phyloP scores from a whole-genome alignment of 192 early-diverging fungal species.

The Umbelopsis ramanniana region DNA sequence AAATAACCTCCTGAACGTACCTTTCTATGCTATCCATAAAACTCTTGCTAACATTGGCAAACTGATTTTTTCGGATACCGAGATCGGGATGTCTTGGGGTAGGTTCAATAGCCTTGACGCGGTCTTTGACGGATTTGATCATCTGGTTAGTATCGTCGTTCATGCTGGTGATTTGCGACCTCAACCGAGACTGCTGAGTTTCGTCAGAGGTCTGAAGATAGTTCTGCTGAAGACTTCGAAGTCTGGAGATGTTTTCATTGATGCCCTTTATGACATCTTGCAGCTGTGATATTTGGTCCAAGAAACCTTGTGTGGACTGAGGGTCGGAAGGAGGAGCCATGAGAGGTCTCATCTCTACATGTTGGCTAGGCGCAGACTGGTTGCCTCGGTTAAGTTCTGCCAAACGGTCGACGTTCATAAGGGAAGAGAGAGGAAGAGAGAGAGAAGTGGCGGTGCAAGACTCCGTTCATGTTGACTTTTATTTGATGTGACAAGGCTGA shows the following conservation, averaged over 20 bases:
- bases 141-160: constrained; percentile 31
- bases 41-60: constrained; percentile 31
- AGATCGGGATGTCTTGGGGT: constrained; percentile 29
- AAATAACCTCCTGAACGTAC: neutral
- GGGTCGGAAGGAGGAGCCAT: constrained; percentile 31
- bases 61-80: constrained; percentile 40
- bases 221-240: constrained; percentile 28
- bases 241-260: constrained; percentile 29
- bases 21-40: constrained; percentile 41
- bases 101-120: constrained; percentile 40
- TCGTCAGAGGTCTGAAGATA: constrained; percentile 39
- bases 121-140: constrained; percentile 37
- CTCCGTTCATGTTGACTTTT: neutral
- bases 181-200: constrained; percentile 22
- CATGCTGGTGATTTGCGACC: constrained; percentile 18
- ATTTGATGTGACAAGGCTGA: constrained; percentile 1
- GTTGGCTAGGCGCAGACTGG: neutral
- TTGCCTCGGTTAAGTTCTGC: constrained; percentile 8
- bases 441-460: constrained; percentile 5
- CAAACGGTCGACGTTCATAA: constrained; percentile 19
- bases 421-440: neutral
- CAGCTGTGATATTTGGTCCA: constrained; percentile 33
- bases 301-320: constrained; percentile 29
- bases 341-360: constrained; percentile 44
- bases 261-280: constrained; percentile 33